These are phyloP conservation scores for Linnemannia zychae DNA, from an alignment of 192 early-diverging fungal genomes.

Conservation along the genomic window DNA sequence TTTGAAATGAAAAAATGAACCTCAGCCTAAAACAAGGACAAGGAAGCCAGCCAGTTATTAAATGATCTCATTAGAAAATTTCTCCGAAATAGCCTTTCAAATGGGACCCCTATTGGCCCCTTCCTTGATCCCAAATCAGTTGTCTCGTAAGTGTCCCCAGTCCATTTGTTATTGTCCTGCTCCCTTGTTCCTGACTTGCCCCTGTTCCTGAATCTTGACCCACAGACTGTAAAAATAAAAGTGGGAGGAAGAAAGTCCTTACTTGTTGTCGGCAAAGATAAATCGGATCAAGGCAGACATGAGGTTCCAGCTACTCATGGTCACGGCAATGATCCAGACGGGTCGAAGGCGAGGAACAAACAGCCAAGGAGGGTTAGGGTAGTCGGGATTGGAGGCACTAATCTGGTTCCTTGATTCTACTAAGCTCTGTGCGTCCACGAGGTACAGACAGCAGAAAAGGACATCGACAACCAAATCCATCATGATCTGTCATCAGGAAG, in stretches of 20 bases:
- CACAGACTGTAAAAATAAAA: neutral
- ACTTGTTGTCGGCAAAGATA: slow-evolving; percentile 52
- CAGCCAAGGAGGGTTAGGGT: slow-evolving; percentile 62
- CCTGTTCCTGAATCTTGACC: neutral
- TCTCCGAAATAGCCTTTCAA: neutral
- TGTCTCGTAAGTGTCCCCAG: neutral
- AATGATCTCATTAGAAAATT: neutral
- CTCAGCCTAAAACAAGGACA: slow-evolving; percentile 16
- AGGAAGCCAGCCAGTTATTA: neutral
- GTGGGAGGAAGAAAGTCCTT: neutral
- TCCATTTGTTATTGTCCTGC: neutral
- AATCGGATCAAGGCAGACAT: slow-evolving; percentile 54
- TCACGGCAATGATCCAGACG: slow-evolving; percentile 58
- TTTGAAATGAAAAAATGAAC: slow-evolving; percentile 62
- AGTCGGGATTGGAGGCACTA: slow-evolving; percentile 20
- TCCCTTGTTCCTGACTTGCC: neutral
- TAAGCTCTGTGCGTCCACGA: slow-evolving; percentile 68
- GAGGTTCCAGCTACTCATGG: slow-evolving; percentile 55
- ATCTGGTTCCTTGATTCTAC: slow-evolving; percentile 6
- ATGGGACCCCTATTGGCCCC: neutral
- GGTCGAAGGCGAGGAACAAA: slow-evolving; percentile 63
- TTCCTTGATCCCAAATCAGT: neutral
- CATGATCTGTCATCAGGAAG: slow-evolving; percentile 55
- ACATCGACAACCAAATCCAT: slow-evolving; percentile 69
- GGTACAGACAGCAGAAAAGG: slow-evolving; percentile 69